A percentile compares a stretch with the other conserved stretches of the same genome.
Conservation (phyloP, 805 yeast genomes). For the Metschnikowia aberdeeniae region DNA sequence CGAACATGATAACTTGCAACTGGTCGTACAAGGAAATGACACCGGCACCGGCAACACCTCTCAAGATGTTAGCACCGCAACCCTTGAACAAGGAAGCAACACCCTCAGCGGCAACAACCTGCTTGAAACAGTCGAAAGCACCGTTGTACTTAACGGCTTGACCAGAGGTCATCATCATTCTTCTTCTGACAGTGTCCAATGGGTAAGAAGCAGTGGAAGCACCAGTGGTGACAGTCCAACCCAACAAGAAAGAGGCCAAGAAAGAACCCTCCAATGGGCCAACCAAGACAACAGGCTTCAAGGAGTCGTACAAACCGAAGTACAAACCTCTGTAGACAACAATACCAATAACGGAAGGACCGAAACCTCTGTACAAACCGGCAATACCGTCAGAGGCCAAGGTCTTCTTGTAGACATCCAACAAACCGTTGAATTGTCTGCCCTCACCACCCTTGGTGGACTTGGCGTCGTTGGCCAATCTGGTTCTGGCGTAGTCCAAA, state of each 20-base stretch:
- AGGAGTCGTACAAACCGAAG: slow-evolving; percentile 96
- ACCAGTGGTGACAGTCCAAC: slow-evolving; percentile 98
- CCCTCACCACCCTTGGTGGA: slow-evolving; percentile 81
- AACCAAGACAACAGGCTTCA: slow-evolving; percentile 90
- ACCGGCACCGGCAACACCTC: slow-evolving; percentile 99
- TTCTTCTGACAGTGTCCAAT: slow-evolving; percentile 98
- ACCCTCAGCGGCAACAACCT: slow-evolving; percentile 97
- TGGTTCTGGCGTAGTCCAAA: slow-evolving; percentile 96
- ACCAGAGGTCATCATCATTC: slow-evolving; percentile 99
- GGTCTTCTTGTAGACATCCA: slow-evolving; percentile 96
- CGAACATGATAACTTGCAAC: slow-evolving; percentile 89
- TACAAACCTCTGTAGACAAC: slow-evolving; percentile 98
- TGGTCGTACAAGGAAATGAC: slow-evolving; percentile 97
- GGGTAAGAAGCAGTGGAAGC: slow-evolving; percentile 99
- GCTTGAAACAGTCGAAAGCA: slow-evolving; percentile 87
- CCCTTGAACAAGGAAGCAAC: slow-evolving; percentile 91
- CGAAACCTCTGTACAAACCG: slow-evolving; percentile 99
- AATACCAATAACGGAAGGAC: slow-evolving; percentile 96
- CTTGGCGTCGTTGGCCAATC: slow-evolving; percentile 98
- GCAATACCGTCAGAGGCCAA: slow-evolving; percentile 94
- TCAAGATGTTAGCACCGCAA: slow-evolving; percentile 98
- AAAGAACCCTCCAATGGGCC: slow-evolving; percentile 94
- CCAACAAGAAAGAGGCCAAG: slow-evolving; percentile 92
- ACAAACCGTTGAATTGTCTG: slow-evolving; percentile 95
- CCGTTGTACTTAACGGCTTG: slow-evolving; percentile 95